Base-by-base conservation (phyloP, 2,329 filamentous ascomycete genomes). In the Bipolaris oryzae region DNA sequence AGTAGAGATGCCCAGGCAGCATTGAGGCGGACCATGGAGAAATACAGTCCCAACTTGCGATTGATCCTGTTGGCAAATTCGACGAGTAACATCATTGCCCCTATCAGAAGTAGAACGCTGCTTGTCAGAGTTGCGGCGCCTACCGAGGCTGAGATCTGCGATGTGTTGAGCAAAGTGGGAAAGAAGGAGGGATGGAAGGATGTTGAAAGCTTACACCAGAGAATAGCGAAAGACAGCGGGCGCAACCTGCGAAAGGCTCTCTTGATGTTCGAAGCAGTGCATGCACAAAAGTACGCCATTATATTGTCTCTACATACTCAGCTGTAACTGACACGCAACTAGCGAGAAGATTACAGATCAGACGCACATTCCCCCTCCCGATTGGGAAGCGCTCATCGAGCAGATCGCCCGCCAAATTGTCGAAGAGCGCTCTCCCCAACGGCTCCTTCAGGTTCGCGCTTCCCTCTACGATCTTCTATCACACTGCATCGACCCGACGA, bases 81-180 rank as follows among this genome's bases (percentile, higher is more conserved):
- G 65, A 99, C 95, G 20, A 93, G 93, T 62, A 98, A 98, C 73
- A 99, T 99, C 69, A 99, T 99, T 76, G 94, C 95, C n/a, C 95
- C 95, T 0, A 99, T 99, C 74, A 86, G 94, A 63, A 96, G 91
- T 69, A 85, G 95, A 77, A 97, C 93, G 50, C 81, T 99, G 75
- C 84, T 99, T 47, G 92, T 99, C 52, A 85, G 95, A 64, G 95
- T 99, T 23, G 88, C 95, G 13, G 94, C 95, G 18, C 95, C 95
- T 7, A 91, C 88, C 0, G 89, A 96, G 67, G 84, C 84, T 7
- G 89, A 99, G 70, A 98, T 99, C 58, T 91, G 89, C 64, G 81
- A 83, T 37, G 94, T 92, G 25, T 80, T 99, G 58, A 82, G 77
- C 53, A 79, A 77, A 47, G 86, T 88, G 4, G 90, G 90, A 15